Evolutionary conservation across 2,329 filamentous ascomycete species (phyloP).

Genomic region (Colletotrichum lindemuthianum): DNA sequence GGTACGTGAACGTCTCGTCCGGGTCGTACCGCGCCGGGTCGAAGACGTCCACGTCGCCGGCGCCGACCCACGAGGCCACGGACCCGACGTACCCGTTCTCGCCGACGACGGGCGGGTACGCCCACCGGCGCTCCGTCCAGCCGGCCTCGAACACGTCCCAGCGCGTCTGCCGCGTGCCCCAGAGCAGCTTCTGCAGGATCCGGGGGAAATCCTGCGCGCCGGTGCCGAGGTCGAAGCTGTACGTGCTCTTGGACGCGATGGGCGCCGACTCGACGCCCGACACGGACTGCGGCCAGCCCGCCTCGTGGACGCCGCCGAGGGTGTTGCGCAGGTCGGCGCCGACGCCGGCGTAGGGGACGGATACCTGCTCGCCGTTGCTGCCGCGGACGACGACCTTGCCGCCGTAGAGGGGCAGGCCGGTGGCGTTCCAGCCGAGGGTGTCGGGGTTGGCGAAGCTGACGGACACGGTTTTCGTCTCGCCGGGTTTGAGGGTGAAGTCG

Average conservation of each 20-base stretch:
- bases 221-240: conserved; percentile 35
- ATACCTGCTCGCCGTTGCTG: conserved; percentile 52
- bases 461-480: conserved; percentile 41
- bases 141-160: conserved; percentile 42
- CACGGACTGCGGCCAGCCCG: conserved; percentile 32
- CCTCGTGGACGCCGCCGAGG: conserved; percentile 31
- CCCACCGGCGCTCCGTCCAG: conserved; percentile 43
- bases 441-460: conserved; percentile 43
- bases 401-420: conserved; percentile 46
- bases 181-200: conserved; percentile 37
- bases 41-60: conserved; percentile 35
- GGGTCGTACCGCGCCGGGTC: conserved; percentile 39
- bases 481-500: conserved; percentile 41
- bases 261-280: conserved; percentile 24
- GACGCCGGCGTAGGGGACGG: conserved; percentile 51
- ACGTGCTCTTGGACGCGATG: conserved; percentile 18
- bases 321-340: conserved; percentile 34
- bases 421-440: conserved; percentile 39
- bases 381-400: conserved; percentile 48
- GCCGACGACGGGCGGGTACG: conserved; percentile 41
- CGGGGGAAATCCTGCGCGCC: conserved; percentile 38
- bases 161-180: conserved; percentile 39
- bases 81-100: conserved; percentile 43
- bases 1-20: conserved; percentile 41
- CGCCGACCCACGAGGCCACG: conserved; percentile 42